These are phyloP conservation scores for Pseudodiploospora longispora DNA, from an alignment of 2,329 filamentous ascomycete genomes.

Conservation along the genomic window DNA sequence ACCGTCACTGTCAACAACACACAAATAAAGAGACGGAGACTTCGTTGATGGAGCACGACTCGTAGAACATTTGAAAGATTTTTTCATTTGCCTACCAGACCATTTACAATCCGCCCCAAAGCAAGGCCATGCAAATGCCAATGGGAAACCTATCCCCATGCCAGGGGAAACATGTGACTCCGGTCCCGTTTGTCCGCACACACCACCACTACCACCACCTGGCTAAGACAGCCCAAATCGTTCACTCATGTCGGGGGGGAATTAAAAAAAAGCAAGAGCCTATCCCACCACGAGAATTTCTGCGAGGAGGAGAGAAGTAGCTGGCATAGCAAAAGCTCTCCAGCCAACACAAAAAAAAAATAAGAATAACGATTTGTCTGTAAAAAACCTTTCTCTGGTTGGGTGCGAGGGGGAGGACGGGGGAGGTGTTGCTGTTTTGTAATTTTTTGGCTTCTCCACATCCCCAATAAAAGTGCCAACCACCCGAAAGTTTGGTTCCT, in stretches of 20 bases:
- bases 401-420: too few relatives aligned
- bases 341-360: background rate
- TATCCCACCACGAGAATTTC: background rate
- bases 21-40: conserved; percentile 13
- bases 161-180: conserved; percentile 30
- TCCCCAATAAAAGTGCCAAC: too few relatives aligned
- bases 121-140: conserved; percentile 46
- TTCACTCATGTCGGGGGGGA: too few relatives aligned
- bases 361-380: background rate
- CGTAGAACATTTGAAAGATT: conserved; percentile 34
- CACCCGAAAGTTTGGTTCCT: too few relatives aligned
- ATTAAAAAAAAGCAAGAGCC: background rate
- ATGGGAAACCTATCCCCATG: conserved; percentile 32
- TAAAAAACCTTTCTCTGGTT: too few relatives aligned
- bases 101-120: conserved; percentile 40
- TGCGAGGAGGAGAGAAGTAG: too few relatives aligned
- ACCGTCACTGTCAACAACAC: conserved; percentile 10
- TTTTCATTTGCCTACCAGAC: conserved; percentile 42
- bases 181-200: conserved; percentile 22
- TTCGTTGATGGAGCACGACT: conserved; percentile 3
- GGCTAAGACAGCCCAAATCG: too few relatives aligned
- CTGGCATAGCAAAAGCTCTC: conserved; percentile 1
- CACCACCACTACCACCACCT: background rate
- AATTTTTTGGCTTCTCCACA: too few relatives aligned
- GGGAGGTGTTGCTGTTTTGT: too few relatives aligned